Evolutionary conservation across 2,329 filamentous ascomycete genomes (phyloP).

Genomic region (Exophiala oligosperma): DNA sequence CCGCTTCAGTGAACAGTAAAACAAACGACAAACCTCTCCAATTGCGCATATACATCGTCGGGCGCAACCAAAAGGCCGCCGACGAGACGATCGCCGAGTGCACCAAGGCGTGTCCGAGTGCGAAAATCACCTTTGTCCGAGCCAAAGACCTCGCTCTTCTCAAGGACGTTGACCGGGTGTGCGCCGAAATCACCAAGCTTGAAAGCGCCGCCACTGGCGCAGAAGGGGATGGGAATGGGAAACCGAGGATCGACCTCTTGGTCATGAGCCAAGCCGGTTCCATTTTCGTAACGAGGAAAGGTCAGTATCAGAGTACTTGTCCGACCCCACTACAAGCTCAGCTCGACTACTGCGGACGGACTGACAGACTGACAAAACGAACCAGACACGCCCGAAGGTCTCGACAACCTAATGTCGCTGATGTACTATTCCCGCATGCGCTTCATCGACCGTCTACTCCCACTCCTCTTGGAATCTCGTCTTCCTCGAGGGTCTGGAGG

Average conservation of each 20-base stretch:
- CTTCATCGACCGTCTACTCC: conserved; percentile 31
- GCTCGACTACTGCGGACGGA: background rate
- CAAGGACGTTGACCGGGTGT: conserved; percentile 37
- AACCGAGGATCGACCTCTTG: conserved; percentile 36
- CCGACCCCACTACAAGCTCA: no score
- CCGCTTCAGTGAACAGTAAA: background rate
- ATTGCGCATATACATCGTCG: conserved; percentile 38
- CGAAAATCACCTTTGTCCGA: conserved; percentile 37
- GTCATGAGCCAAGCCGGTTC: conserved; percentile 35
- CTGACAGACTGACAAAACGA: background rate
- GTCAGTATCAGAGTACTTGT: conserved; percentile 10
- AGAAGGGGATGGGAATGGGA: background rate
- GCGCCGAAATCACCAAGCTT: conserved; percentile 29
- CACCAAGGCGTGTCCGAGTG: conserved; percentile 32
- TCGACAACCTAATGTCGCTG: conserved; percentile 33
- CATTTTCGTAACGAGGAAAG: conserved; percentile 26
- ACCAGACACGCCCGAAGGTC: conserved; percentile 35
- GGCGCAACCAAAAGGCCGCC: conserved; percentile 31
- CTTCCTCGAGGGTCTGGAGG: background rate
- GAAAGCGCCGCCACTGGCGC: conserved; percentile 26
- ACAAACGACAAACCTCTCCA: conserved; percentile 8
- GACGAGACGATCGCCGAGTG: conserved; percentile 33
- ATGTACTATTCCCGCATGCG: conserved; percentile 37
- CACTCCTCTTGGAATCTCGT: conserved; percentile 28
- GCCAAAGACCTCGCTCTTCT: conserved; percentile 35